Base-by-base conservation (phyloP, 2,329 filamentous ascomycete genomes). In the Dactylellina cionopaga region DNA sequence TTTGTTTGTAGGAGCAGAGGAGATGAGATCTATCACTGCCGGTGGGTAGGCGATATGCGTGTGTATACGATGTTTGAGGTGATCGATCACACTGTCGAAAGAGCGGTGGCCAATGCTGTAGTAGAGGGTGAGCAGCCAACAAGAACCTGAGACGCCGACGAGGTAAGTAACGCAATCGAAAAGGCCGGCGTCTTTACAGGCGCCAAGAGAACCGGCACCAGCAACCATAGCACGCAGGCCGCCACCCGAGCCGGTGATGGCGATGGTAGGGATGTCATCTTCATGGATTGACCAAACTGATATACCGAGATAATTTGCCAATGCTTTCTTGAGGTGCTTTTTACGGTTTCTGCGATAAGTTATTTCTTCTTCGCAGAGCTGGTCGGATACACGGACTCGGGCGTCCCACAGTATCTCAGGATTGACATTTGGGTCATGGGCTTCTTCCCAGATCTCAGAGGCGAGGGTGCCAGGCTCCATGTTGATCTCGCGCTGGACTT, bases 91-190 rank as follows among this genome's bases (percentile, higher is more conserved):
- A 35, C 84, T 86, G 19, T 85, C 83, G 76, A 96, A 86, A 74
- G 86, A 87, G 60, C 88, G 87, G 13, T 85, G 84, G 0, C 89
- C 85, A 64, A 98, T 85, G 0, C 92, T 94, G 78, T 95, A 89
- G 79, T 91, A 96, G 2, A 99, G 84, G 0, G 91, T 85, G 79
- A 98, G 94, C 4, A 98, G 84, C 95, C 95, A 99, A 80, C 95
- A 98, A 75, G 91, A 96, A 0, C 95, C 95, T 78, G 92, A 97
- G 51, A 99, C 95, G 0, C 95, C 95, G 3, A 94, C 92, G 0
- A 92, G 96, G 78, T 99, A 99, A 1, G 93, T 98, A 9, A 92
- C 86, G 79, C 95, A 98, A 80, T 97, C 93, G 79, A 96, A 96
- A 0, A 99, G 83, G 0, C 95, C 95, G 65, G 91, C 90, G 79